Evolutionary conservation across 2,329 filamentous ascomycete species (phyloP).

Genomic region (Diaporthe sp.): DNA sequence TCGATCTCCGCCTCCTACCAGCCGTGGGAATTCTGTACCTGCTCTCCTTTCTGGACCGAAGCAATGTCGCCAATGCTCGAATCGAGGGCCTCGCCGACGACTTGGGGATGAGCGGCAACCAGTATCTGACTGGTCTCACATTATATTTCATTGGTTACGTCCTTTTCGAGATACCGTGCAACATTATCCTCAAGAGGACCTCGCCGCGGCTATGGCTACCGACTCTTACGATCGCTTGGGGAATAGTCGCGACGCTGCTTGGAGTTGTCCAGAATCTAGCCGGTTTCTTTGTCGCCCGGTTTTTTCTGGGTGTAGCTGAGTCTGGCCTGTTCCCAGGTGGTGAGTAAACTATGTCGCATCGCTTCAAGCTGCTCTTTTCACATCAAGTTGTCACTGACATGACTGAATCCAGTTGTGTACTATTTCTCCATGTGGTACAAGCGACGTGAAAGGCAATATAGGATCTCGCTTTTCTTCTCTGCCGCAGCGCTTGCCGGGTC

Average conservation of each 20-base stretch:
- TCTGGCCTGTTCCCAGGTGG: slow-evolving; percentile 59
- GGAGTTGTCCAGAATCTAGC: slow-evolving; percentile 61
- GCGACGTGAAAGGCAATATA: slow-evolving; percentile 62
- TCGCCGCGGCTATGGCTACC: slow-evolving; percentile 68
- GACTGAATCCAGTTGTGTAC: slow-evolving; percentile 61
- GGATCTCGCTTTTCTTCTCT: slow-evolving; percentile 66
- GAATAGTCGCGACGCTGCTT: slow-evolving; percentile 61
- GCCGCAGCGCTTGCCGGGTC: slow-evolving; percentile 65
- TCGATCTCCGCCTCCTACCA: slow-evolving; percentile 63
- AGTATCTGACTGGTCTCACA: slow-evolving; percentile 74
- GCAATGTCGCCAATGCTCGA: slow-evolving; percentile 69
- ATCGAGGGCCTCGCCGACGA: slow-evolving; percentile 65
- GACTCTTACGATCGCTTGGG: slow-evolving; percentile 66
- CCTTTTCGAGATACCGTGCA: slow-evolving; percentile 70
- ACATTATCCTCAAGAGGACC: slow-evolving; percentile 70
- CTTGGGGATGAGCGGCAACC: slow-evolving; percentile 65
- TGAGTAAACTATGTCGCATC: neutral
- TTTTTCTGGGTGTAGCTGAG: slow-evolving; percentile 67
- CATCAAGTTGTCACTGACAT: slow-evolving; percentile 41
- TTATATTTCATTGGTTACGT: slow-evolving; percentile 74
- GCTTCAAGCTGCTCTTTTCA: too few species aligned
- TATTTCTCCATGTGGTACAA: slow-evolving; percentile 68
- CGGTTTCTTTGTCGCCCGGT: slow-evolving; percentile 63
- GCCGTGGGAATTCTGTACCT: slow-evolving; percentile 66
- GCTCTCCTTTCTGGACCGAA: slow-evolving; percentile 66